A percentile compares a stretch with the other conserved stretches of the same genome.
Evolutionary conservation across 164 flowering plant genomes (phyloP).

Genomic region (Nymphaea thermarum): DNA sequence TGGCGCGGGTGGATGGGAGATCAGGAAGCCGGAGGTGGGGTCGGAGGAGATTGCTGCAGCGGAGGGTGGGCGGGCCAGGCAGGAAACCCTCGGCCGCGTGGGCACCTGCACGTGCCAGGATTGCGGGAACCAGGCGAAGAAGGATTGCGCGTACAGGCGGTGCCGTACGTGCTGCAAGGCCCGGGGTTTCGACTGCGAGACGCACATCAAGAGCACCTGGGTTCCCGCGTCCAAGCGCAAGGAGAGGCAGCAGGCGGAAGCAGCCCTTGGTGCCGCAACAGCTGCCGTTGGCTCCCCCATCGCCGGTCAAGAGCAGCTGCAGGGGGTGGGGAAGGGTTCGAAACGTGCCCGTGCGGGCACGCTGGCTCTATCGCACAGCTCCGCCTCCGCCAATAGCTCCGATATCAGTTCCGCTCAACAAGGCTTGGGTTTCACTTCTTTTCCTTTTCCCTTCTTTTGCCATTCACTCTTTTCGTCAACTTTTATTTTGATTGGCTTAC

Average conservation of each 20-base stretch:
- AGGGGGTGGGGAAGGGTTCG: constrained; percentile 22
- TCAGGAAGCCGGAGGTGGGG: neutral
- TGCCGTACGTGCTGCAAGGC: constrained; percentile 71
- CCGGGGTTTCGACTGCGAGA: constrained; percentile 53
- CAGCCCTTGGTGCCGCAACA: constrained; percentile 1
- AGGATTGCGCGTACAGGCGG: constrained; percentile 51
- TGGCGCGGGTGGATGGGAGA: neutral
- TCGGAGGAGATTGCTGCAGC: neutral
- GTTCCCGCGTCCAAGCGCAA: constrained; percentile 60
- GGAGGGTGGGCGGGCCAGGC: neutral
- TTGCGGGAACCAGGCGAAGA: constrained; percentile 78
- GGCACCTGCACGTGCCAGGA: constrained; percentile 52
- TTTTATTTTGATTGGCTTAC: too few relatives aligned
- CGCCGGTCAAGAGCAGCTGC: constrained; percentile 10
- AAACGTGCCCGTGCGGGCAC: constrained; percentile 15
- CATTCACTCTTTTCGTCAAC: too few relatives aligned
- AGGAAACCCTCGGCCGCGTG: neutral
- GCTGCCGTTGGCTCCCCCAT: constrained; percentile 16
- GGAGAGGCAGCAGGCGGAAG: constrained; percentile 33
- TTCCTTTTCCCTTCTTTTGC: neutral
- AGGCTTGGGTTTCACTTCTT: neutral
- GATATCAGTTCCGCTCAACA: constrained; percentile 4
- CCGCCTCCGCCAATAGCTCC: constrained; percentile 28
- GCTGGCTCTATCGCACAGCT: constrained; percentile 6
- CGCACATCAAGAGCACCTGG: constrained; percentile 79